Percentiles rank a stretch among this genome's conserved stretches.
Evolutionary conservation across 495 filamentous ascomycete species (phyloP).

Genomic region (Xylaria grammica): DNA sequence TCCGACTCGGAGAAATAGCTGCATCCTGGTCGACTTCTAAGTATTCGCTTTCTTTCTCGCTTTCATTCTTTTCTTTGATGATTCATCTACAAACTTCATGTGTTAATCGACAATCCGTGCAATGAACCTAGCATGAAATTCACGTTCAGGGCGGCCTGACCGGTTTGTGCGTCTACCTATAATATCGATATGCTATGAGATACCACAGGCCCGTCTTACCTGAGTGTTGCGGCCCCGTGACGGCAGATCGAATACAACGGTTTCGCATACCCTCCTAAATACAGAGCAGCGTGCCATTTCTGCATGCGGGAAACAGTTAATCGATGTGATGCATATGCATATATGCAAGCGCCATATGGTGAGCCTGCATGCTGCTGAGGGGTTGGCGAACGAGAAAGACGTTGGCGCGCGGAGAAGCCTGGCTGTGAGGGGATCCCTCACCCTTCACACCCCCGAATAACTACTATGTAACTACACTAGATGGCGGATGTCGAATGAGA

Average conservation of each 20-base stretch:
- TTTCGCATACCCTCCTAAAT: background rate
- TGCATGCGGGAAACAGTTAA: conserved; percentile 23
- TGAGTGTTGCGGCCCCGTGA: conserved; percentile 21
- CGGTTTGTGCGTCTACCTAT: conserved; percentile 27
- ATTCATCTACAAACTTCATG: too few species aligned
- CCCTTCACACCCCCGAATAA: background rate
- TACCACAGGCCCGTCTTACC: conserved; percentile 27
- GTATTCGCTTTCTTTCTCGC: too few species aligned
- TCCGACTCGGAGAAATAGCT: too few species aligned
- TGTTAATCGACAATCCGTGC: too few species aligned
- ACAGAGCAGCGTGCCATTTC: conserved; percentile 7
- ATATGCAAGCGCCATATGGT: conserved; percentile 27
- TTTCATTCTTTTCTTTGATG: too few species aligned
- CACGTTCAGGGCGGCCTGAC: background rate
- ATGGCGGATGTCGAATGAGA: background rate
- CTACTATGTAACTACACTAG: background rate
- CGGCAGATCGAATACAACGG: conserved; percentile 17
- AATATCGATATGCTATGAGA: conserved; percentile 24
- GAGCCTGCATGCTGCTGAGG: conserved; percentile 21
- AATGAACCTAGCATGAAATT: too few species aligned
- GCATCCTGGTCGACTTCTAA: too few species aligned
- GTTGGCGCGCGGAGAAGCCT: conserved; percentile 22
- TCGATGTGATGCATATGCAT: conserved; percentile 17
- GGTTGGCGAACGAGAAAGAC: conserved; percentile 13
- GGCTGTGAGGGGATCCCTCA: conserved; percentile 18